Evolutionary conservation across 257 asterid genomes (phyloP), one percentile per base, ranked within the genome.

Genomic region (Salvia splendens): DNA sequence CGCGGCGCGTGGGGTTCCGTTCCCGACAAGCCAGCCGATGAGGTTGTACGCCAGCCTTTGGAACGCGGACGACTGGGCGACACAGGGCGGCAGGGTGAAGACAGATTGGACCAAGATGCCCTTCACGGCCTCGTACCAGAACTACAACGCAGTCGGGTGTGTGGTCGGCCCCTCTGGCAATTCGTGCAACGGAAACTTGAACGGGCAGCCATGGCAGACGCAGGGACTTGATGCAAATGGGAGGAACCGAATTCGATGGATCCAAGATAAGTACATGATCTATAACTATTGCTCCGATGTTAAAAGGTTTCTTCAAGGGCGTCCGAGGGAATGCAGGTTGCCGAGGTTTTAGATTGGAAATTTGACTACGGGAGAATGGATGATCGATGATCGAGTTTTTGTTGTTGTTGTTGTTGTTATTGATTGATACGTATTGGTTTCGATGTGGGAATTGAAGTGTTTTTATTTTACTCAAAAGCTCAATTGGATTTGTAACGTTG

Each of bases 51-150:
- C 77, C 64, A 87, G 92, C 65, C 53, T 87, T 4, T 87, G 95
- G 92, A 58, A 82, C 2, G 93, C 89, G 0, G 92, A 81, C 14
- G 89, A 81, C n/a, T 85, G 91, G 91, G 91, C 95, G 0, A 84
- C 91, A 24, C 89, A 87, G 45, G 95, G 95, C 14, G 95, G 95
- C 2, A 30, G 80, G 33, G 82, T 87, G 42, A 87, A 83, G 80
- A 81, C 88, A 0, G 84, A 87, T 2, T 85, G 95, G 95, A 36
- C 80, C 2, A 56, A 73, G 73, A 84, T 92, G 14, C 95, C 95
- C 3, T 85, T 87, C 68, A 64, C 74, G 1, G 88, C 81, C 3
- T 56, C 28, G 10, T 85, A 82, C 78, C 67, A 51, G 20, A 73
- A 82, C 36, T 69, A 73, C 70, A 81, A 81, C 16, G 63, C 66